Evolutionary conservation across 1,139 yeast species (phyloP).

Genomic region (Candida frijolesensis): DNA sequence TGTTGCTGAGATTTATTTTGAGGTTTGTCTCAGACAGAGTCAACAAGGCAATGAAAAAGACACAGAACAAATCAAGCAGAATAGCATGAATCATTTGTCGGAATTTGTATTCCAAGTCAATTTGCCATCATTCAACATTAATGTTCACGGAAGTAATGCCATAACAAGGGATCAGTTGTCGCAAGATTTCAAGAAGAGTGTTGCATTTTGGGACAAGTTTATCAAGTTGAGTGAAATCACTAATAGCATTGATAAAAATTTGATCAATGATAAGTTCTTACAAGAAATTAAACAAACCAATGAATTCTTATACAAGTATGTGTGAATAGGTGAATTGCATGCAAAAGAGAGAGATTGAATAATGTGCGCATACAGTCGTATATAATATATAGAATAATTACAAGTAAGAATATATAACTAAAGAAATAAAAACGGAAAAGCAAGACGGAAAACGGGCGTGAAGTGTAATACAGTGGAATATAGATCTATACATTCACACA

Average conservation of each 20-base stretch:
- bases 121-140: conserved; percentile 42
- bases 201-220: conserved; percentile 44
- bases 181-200: conserved; percentile 43
- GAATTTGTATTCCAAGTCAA: conserved; percentile 42
- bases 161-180: conserved; percentile 38
- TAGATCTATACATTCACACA: neutral
- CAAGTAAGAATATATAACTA: neutral
- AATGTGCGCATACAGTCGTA: neutral
- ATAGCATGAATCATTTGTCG: conserved; percentile 38
- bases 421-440: neutral
- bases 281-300: conserved; percentile 43
- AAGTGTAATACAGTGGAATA: neutral
- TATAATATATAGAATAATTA: neutral
- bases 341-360: neutral
- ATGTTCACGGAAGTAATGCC: conserved; percentile 46
- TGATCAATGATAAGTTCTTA: conserved; percentile 36
- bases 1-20: conserved; percentile 45
- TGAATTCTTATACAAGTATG: conserved; percentile 39
- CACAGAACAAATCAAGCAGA: conserved; percentile 30
- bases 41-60: conserved; percentile 21
- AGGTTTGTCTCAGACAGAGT: conserved; percentile 35
- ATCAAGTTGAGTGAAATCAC: conserved; percentile 40
- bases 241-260: conserved; percentile 33
- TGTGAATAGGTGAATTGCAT: conserved; percentile 5
- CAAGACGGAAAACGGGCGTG: neutral